A percentile compares a stretch with the other conserved stretches of the same genome.
Evolutionary conservation across 345 rosid genomes (phyloP).

Genomic region (Reutealis trisperma): DNA sequence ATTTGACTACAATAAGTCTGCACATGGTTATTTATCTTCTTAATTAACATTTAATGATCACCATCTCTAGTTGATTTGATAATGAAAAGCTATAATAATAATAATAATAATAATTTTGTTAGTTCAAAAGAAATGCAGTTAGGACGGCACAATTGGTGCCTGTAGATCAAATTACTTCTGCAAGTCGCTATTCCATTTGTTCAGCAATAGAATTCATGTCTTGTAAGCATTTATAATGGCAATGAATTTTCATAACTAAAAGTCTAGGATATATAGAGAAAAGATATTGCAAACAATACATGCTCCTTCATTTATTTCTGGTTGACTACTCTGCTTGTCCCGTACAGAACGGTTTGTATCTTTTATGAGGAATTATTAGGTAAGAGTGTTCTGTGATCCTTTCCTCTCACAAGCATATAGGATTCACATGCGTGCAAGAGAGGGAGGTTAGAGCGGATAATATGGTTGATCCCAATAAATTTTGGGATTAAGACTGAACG

Average conservation of each 20-base stretch:
- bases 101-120: constrained; percentile 8
- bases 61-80: not conserved
- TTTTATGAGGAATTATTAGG: too few relatives aligned
- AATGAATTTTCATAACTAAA: constrained; percentile 15
- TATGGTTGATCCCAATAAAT: too few relatives aligned
- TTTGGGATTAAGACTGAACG: too few relatives aligned
- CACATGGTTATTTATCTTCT: too few relatives aligned
- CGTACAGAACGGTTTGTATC: not conserved
- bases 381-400: too few relatives aligned
- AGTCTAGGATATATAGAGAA: not conserved
- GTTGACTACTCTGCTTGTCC: not conserved
- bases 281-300: not conserved
- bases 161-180: not conserved
- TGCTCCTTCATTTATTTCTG: constrained; percentile 24
- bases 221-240: constrained; percentile 5
- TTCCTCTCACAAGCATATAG: too few relatives aligned
- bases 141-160: not conserved
- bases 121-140: not conserved
- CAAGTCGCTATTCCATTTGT: not conserved
- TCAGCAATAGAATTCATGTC: not conserved
- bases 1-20: too few relatives aligned
- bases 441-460: too few relatives aligned
- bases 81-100: not conserved
- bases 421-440: too few relatives aligned
- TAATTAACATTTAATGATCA: too few relatives aligned